Percentiles rank a stretch among this genome's conserved stretches.
These are phyloP conservation scores for Gossypium australe DNA, from an alignment of 345 rosid species.

Conservation along the genomic window DNA sequence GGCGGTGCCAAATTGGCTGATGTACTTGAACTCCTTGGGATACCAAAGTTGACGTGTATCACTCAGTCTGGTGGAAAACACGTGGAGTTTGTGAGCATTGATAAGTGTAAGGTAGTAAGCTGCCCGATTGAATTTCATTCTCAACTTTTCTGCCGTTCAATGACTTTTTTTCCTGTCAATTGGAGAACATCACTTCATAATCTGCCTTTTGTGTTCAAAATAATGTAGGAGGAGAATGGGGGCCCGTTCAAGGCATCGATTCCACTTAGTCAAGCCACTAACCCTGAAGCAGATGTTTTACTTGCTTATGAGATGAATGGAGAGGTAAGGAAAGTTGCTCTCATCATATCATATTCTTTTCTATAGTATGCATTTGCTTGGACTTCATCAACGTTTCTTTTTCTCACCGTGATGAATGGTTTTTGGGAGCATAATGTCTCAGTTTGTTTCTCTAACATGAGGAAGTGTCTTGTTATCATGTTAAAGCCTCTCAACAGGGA, in stretches of 20 bases:
- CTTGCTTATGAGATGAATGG: slow-evolving; percentile 99
- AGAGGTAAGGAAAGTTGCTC: slow-evolving; percentile 46
- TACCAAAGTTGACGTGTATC: slow-evolving; percentile 46
- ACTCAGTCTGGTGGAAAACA: slow-evolving; percentile 72
- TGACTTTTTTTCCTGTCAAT: not conserved
- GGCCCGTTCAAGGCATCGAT: slow-evolving; percentile 98
- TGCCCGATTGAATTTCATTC: not conserved
- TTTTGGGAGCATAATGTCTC: not conserved
- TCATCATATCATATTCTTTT: not conserved
- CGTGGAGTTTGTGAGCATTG: slow-evolving; percentile 94
- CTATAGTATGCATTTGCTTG: not conserved
- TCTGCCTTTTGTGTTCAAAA: not conserved
- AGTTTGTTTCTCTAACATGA: not conserved
- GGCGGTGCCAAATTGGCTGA: slow-evolving; percentile 81
- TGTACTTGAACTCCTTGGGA: slow-evolving; percentile 78
- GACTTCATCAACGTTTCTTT: not conserved
- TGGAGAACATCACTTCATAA: not conserved
- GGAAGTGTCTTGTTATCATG: slow-evolving; percentile 12
- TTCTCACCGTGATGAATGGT: not conserved
- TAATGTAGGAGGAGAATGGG: slow-evolving; percentile 86
- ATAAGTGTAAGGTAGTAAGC: slow-evolving; percentile 72
- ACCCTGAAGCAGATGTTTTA: slow-evolving; percentile 90
- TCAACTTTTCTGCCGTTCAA: not conserved
- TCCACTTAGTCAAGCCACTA: slow-evolving; percentile 78
- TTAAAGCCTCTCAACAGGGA: slow-evolving; percentile 81